phyloP scores from a whole-genome alignment of 305 asterid species.

The Fraxinus greggii region DNA sequence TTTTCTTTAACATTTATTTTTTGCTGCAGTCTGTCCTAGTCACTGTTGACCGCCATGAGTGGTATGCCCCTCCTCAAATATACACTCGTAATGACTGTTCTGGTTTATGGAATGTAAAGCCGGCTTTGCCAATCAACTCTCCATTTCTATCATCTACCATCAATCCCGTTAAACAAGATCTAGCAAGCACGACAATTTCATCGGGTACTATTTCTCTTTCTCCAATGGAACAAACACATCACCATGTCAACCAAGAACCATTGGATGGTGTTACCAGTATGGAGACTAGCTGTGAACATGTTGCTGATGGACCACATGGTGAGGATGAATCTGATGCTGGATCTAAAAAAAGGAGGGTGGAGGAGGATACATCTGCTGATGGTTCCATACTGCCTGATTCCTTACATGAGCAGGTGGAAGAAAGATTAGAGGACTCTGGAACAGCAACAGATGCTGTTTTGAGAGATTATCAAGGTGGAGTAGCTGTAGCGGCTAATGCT shows the following conservation, averaged over 20 bases:
- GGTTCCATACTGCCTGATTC: constrained; percentile 59
- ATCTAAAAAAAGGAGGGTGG: constrained; percentile 72
- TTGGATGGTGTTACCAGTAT: constrained; percentile 68
- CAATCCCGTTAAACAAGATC: constrained; percentile 39
- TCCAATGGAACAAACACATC: constrained; percentile 64
- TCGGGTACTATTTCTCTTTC: constrained; percentile 46
- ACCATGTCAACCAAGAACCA: constrained; percentile 55
- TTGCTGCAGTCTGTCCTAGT: constrained; percentile 92
- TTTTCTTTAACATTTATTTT: constrained; percentile 14
- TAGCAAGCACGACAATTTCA: constrained; percentile 41
- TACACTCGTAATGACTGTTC: constrained; percentile 86
- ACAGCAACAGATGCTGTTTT: constrained; percentile 46
- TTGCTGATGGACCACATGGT: constrained; percentile 49
- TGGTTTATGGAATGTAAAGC: constrained; percentile 79
- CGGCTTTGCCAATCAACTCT: constrained; percentile 64
- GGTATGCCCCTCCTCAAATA: constrained; percentile 95
- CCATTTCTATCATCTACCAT: constrained; percentile 47
- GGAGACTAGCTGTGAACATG: constrained; percentile 75
- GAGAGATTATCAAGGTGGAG: constrained; percentile 68
- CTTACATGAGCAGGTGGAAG: constrained; percentile 63
- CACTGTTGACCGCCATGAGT: constrained; percentile 95
- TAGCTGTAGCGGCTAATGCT: constrained; percentile 71
- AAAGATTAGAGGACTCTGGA: constrained; percentile 56
- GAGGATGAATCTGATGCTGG: constrained; percentile 79
- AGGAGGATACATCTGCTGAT: constrained; percentile 64